Percentiles rank a stretch among this genome's conserved stretches.
Evolutionary conservation across 225 moss, liverwort and hornwort genomes (phyloP).

Genomic region (Climacium dendroides): DNA sequence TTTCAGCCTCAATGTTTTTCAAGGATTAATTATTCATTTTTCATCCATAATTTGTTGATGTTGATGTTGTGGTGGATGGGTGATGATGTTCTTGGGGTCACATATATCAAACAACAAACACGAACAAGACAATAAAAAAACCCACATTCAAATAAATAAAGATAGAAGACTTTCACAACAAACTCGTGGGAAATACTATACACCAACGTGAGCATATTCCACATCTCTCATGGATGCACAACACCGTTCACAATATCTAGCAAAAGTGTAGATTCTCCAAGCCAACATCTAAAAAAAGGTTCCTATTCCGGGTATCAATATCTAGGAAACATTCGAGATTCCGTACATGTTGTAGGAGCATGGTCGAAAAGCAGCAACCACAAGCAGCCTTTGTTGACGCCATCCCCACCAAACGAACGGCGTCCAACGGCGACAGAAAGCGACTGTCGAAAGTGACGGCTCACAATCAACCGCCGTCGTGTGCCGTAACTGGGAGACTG

Average conservation of each 20-base stretch:
- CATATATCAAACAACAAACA: not conserved
- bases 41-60: not conserved
- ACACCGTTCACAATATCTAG: not conserved
- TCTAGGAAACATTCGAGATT: not conserved
- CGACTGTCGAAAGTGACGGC: not conserved
- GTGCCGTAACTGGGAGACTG: not conserved
- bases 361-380: not conserved
- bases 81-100: no score
- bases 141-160: not conserved
- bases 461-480: not conserved
- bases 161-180: not conserved
- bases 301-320: not conserved
- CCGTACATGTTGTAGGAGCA: not conserved
- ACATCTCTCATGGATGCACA: no score
- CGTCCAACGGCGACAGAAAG: not conserved
- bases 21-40: not conserved
- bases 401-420: not conserved
- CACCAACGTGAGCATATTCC: not conserved
- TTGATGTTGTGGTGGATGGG: not conserved
- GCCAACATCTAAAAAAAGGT: not conserved
- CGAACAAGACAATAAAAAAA: not conserved
- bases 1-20: no score
- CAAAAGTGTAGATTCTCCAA: not conserved
- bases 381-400: constrained; percentile 1
- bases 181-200: no score